These are phyloP conservation scores for Athelia sp. DNA, from an alignment of 1,284 basidiomycete genomes.

Conservation along the genomic window DNA sequence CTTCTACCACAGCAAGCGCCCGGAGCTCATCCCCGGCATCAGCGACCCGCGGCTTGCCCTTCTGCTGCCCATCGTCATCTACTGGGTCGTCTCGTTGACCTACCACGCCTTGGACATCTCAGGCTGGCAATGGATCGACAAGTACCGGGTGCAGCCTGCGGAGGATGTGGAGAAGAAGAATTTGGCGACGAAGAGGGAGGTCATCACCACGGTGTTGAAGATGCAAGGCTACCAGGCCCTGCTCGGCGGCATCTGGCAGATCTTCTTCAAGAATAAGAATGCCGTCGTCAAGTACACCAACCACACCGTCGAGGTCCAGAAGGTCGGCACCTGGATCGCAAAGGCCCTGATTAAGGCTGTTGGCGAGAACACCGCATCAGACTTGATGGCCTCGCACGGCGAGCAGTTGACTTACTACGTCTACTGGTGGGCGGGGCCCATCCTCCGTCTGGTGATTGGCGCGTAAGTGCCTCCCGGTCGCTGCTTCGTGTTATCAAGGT, in stretches of 20 bases:
- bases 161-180: constrained; percentile 59
- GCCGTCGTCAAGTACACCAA: too few species aligned
- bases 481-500: too few species aligned
- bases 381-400: too few species aligned
- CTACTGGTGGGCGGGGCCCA: constrained; percentile 74
- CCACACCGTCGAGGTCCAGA: too few species aligned
- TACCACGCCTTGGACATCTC: constrained; percentile 57
- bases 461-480: too few species aligned
- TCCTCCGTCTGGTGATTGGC: constrained; percentile 33
- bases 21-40: too few species aligned
- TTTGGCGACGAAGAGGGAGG: constrained; percentile 45
- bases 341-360: too few species aligned
- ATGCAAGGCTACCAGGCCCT: constrained; percentile 64
- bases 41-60: constrained; percentile 52
- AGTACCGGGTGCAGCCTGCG: constrained; percentile 62
- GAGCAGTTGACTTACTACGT: constrained; percentile 33
- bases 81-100: constrained; percentile 58
- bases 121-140: constrained; percentile 52
- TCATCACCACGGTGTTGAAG: constrained; percentile 55
- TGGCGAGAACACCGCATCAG: too few species aligned
- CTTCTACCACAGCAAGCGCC: too few species aligned
- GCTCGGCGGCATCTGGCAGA: constrained; percentile 35
- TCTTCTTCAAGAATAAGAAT: too few species aligned
- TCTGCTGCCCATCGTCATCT: constrained; percentile 50
- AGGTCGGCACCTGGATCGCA: too few species aligned